Base-by-base conservation (phyloP, 1,284 basidiomycete species). In the Phaffia rhodozyma region DNA sequence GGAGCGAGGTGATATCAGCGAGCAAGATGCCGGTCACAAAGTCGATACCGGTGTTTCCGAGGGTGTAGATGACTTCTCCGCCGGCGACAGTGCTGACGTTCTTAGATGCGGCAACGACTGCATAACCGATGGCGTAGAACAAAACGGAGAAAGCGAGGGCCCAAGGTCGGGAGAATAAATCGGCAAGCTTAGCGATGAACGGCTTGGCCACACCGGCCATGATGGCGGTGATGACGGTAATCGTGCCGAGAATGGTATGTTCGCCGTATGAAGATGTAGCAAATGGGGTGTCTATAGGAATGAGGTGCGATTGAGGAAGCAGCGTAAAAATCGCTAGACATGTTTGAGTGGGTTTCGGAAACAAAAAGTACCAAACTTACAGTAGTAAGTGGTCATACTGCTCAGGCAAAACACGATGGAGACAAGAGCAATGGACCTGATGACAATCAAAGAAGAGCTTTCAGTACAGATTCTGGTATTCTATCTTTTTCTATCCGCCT, bases 191-290 rank as follows among this genome's bases (percentile, higher is more conserved):
- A 63, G 72, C 70, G 66, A 76, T 67, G 70, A 75, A 71, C 57
- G 74, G 74, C 49, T 72, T 69, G 29, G 70, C 69, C 3, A 74
- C 72, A 54, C 71, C 72, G 6, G 70, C 67, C 55, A 74, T 71
- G 63, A 76, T 71, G 56, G 67, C 62, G 60, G 68, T 74, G 66
- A 74, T 70, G 43, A 73, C 72, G 11, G 66, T 62, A 66, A 75
- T 74, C 7, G 72, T 72, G 32, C 71, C 72, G 53, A 75, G 66
- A 32, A 74, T 58, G 5, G 75, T 71, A 68, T 76, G 75, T 62
- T 71, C 68, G 11, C 70, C 69, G 61, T 69, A 76, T 1, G 70
- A 68, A 11, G 73, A 74, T 1, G 74, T 75, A 25, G 74, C 74
- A 49, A 75, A 74, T 1, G 71, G 65, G 23, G 52, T 53, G 18